Conservation (phyloP, 1,284 basidiomycete genomes). For the Exobasidium cylindrosporum region DNA sequence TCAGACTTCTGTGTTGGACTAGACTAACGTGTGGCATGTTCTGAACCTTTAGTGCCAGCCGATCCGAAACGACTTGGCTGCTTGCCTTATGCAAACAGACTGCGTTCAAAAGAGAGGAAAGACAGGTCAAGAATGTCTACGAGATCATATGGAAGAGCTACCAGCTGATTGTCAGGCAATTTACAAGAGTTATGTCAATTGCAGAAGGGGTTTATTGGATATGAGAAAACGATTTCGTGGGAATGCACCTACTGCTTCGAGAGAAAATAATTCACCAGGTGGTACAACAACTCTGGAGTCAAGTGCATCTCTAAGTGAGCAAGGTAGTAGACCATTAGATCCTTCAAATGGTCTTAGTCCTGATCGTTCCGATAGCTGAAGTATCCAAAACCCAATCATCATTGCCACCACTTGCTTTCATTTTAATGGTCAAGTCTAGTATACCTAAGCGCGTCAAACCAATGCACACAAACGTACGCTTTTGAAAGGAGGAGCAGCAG, state of each 20-base stretch:
- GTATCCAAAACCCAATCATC: too few relatives aligned
- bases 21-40: too few relatives aligned
- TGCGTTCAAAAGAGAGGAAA: constrained; percentile 32
- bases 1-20: too few relatives aligned
- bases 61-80: constrained; percentile 36
- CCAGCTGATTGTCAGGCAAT: constrained; percentile 40
- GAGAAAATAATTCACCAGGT: constrained; percentile 26
- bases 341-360: constrained; percentile 3
- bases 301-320: neutral
- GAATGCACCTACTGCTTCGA: constrained; percentile 29
- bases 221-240: constrained; percentile 23
- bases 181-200: constrained; percentile 42
- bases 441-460: too few relatives aligned
- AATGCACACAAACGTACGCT: too few relatives aligned
- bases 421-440: too few relatives aligned
- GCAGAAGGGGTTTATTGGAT: constrained; percentile 40
- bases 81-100: constrained; percentile 33
- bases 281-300: constrained; percentile 26
- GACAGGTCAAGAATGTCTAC: constrained; percentile 37
- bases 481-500: too few relatives aligned
- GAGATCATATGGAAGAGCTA: constrained; percentile 32
- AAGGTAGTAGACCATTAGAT: neutral
- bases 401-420: too few relatives aligned
- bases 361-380: neutral
- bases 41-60: constrained; percentile 25